Base-by-base conservation (phyloP, 2,329 filamentous ascomycete species). In the Cercospora zeae-maydis region DNA sequence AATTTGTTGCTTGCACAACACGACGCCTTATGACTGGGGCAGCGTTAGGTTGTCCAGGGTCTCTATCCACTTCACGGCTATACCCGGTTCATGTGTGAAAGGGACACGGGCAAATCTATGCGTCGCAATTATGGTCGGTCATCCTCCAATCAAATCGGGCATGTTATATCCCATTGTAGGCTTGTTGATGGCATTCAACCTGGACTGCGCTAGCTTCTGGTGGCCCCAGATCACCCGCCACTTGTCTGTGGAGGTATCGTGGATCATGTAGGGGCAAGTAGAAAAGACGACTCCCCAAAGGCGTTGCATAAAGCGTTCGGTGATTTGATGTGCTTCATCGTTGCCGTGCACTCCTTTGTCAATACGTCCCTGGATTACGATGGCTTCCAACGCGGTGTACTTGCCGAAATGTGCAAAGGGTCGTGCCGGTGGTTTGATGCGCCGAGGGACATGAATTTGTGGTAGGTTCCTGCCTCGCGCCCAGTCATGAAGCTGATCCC, bases 251-350 rank as follows among this genome's bases (percentile, higher is more conserved):
- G 27, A 45, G 14, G 19, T 36, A 11, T 59, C 42, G 42, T 51
- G 31, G 19, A 51, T 16, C 57, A 59, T 59, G 9, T 59, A 59
- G n/a, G 57, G 57, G 33, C 57, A 51, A n/a, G 31, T 59, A 2
- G 63, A 64, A 57, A 81, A 77, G 6, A 82, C 69, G 24, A 70
- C 72, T 4, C 71, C 67, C 74, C 80, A 83, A 14, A 83, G 64
- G 33, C 79, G 74, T 58, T 73, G 73, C 81, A 83, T 82, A 61
- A 75, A 78, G 9, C 78, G 75, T 10, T 72, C 64, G 1, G 75
- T 81, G 34, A 82, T 72, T n/a, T 55, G 64, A 58, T 78, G 77
- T 64, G 61, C 66, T 19, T 72, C 57, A 14, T 61, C 19, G 16
- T 69, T 69, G 7, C 59, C 65, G 14, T 69, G 68, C 9, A 58